Evolutionary conservation across 371 early-diverging fungal species (phyloP).

Genomic region (Mucor irregularis): DNA sequence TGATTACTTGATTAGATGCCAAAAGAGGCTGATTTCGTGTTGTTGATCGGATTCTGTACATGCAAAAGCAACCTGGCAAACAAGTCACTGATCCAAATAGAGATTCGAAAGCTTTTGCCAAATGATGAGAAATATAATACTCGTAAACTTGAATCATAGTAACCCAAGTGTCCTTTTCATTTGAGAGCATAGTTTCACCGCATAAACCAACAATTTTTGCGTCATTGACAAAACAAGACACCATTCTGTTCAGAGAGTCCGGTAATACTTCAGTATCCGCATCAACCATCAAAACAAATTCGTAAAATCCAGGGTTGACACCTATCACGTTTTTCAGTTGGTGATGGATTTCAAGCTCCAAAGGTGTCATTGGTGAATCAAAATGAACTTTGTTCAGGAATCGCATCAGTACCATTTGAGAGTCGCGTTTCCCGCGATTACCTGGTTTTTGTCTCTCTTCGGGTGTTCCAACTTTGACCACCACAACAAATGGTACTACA

Average conservation of each 20-base stretch:
- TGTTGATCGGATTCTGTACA: slow-evolving; percentile 87
- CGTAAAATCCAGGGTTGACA: slow-evolving; percentile 78
- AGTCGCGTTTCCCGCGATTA: slow-evolving; percentile 89
- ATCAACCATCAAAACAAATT: slow-evolving; percentile 68
- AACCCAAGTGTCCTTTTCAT: slow-evolving; percentile 89
- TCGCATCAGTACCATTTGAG: slow-evolving; percentile 85
- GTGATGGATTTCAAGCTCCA: slow-evolving; percentile 91
- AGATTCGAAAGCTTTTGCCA: slow-evolving; percentile 85
- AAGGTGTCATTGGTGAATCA: slow-evolving; percentile 78
- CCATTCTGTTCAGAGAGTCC: slow-evolving; percentile 67
- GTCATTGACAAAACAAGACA: slow-evolving; percentile 81
- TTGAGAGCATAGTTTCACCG: slow-evolving; percentile 83
- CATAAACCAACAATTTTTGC: slow-evolving; percentile 83
- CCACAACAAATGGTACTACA: slow-evolving; percentile 91
- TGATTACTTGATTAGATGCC: slow-evolving; percentile 85
- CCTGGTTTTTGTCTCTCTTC: slow-evolving; percentile 75
- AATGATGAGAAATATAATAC: slow-evolving; percentile 88
- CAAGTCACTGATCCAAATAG: slow-evolving; percentile 91
- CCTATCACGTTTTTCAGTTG: slow-evolving; percentile 92
- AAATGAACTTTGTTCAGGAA: slow-evolving; percentile 80
- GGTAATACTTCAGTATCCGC: slow-evolving; percentile 73
- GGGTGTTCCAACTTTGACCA: slow-evolving; percentile 91
- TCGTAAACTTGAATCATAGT: slow-evolving; percentile 93
- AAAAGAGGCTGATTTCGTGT: slow-evolving; percentile 88
- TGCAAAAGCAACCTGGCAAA: slow-evolving; percentile 90